phyloP scores from a whole-genome alignment of 2,329 filamentous ascomycete species.

The Aureobasidium sp. region DNA sequence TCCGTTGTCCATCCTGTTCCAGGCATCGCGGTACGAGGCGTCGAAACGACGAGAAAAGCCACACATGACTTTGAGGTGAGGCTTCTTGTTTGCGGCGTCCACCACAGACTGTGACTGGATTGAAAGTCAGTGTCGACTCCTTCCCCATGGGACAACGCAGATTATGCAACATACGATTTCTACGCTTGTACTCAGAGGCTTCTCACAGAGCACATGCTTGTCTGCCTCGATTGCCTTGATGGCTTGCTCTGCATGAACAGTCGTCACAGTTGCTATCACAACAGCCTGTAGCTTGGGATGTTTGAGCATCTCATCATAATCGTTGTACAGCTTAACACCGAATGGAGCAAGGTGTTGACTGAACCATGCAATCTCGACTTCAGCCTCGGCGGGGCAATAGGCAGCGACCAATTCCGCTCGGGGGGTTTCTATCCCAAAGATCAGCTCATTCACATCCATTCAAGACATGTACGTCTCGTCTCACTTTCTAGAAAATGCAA shows the following conservation, averaged over 20 bases:
- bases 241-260: constrained; percentile 51
- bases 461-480: neutral
- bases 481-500: neutral
- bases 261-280: constrained; percentile 48
- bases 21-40: constrained; percentile 56
- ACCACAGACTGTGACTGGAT: constrained; percentile 45
- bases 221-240: constrained; percentile 49
- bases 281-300: constrained; percentile 50
- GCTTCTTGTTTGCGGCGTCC: constrained; percentile 48
- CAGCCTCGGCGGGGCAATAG: constrained; percentile 37
- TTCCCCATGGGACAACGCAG: neutral
- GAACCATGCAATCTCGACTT: constrained; percentile 40
- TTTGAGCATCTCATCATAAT: constrained; percentile 52
- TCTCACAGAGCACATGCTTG: constrained; percentile 55
- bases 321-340: constrained; percentile 47
- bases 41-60: constrained; percentile 63
- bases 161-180: neutral
- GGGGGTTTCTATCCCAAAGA: constrained; percentile 25
- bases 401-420: constrained; percentile 42
- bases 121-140: neutral
- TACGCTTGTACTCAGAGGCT: constrained; percentile 46
- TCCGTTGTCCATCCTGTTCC: constrained; percentile 45
- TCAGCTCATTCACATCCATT: neutral
- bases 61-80: constrained; percentile 59
- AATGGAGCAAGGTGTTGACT: constrained; percentile 43